A percentile compares a stretch with the other conserved stretches of the same genome.
Conservation (phyloP, 768 basidiomycete species). For the Leccinellum albellum region DNA sequence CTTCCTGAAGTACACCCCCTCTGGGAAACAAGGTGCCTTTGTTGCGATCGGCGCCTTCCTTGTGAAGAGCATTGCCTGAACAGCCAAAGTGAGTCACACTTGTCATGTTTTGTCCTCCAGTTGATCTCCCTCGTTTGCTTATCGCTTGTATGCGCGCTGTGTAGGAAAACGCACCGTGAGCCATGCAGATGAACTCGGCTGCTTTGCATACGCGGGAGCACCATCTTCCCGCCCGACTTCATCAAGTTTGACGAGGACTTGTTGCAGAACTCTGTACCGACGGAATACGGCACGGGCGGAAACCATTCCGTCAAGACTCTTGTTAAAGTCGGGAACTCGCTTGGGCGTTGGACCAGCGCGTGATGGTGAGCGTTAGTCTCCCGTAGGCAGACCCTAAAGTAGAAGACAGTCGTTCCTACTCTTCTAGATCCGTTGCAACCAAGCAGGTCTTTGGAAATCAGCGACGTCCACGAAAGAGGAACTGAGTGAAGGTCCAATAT, state of each 20-base stretch:
- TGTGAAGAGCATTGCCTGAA: slow-evolving; percentile 73
- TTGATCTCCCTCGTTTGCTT: neutral
- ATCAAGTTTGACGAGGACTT: slow-evolving; percentile 64
- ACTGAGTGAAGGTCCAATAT: no score
- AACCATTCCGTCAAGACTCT: slow-evolving; percentile 55
- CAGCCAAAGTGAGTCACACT: slow-evolving; percentile 28
- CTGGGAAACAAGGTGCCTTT: slow-evolving; percentile 54
- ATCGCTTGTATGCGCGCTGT: neutral
- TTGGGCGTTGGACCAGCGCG: slow-evolving; percentile 22
- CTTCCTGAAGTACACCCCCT: slow-evolving; percentile 44
- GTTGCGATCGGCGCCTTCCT: slow-evolving; percentile 81
- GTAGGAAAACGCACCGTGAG: slow-evolving; percentile 48
- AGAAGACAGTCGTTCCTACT: no score
- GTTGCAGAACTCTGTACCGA: slow-evolving; percentile 43
- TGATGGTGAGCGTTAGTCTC: slow-evolving; percentile 7
- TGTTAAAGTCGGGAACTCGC: slow-evolving; percentile 43
- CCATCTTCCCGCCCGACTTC: slow-evolving; percentile 52
- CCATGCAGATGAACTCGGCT: slow-evolving; percentile 64
- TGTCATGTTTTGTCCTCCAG: neutral
- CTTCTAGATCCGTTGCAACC: no score
- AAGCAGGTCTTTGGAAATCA: no score
- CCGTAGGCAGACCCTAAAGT: no score
- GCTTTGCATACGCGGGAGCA: slow-evolving; percentile 76
- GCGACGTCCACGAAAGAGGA: no score
- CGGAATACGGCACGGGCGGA: neutral